Conservation (phyloP, 495 filamentous ascomycete genomes). For the Chaetomium cochliodes region DNA sequence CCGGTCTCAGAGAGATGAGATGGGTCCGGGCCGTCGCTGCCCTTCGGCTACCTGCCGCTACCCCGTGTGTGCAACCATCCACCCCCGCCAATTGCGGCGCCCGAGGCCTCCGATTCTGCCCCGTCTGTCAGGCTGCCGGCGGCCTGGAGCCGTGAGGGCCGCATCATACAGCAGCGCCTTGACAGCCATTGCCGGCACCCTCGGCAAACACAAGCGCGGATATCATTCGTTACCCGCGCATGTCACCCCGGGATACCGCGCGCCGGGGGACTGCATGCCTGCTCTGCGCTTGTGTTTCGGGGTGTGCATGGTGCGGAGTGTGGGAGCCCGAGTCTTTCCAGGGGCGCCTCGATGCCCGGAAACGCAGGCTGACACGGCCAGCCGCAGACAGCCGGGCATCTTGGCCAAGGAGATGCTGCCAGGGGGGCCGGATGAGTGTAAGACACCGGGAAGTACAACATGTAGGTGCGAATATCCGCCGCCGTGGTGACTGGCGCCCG, state of each 20-base stretch:
- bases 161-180: slow-evolving; percentile 10
- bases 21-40: slow-evolving; percentile 22
- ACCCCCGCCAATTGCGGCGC: slow-evolving; percentile 17
- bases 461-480: slow-evolving; percentile 16
- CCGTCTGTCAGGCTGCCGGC: slow-evolving; percentile 1
- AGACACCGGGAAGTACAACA: slow-evolving; percentile 15
- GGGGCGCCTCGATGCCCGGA: slow-evolving; percentile 4
- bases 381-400: slow-evolving; percentile 12
- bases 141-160: not conserved
- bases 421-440: slow-evolving; percentile 9
- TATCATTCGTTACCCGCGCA: slow-evolving; percentile 6
- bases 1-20: slow-evolving; percentile 18
- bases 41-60: slow-evolving; percentile 19
- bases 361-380: slow-evolving; percentile 14
- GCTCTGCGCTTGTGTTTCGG: slow-evolving; percentile 7
- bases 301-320: slow-evolving; percentile 6
- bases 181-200: slow-evolving; percentile 13
- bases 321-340: not conserved
- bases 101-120: slow-evolving; percentile 4
- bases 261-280: slow-evolving; percentile 10
- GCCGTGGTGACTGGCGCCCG: slow-evolving; percentile 9
- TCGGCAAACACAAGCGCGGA: slow-evolving; percentile 5
- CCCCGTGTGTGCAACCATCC: slow-evolving; percentile 3
- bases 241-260: slow-evolving; percentile 1
- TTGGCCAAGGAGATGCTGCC: slow-evolving; percentile 13